Evolutionary conservation across 2,329 filamentous ascomycete species (phyloP), one percentile per base, ranked within the genome.

Genomic region (Zopfia rhizophila): DNA sequence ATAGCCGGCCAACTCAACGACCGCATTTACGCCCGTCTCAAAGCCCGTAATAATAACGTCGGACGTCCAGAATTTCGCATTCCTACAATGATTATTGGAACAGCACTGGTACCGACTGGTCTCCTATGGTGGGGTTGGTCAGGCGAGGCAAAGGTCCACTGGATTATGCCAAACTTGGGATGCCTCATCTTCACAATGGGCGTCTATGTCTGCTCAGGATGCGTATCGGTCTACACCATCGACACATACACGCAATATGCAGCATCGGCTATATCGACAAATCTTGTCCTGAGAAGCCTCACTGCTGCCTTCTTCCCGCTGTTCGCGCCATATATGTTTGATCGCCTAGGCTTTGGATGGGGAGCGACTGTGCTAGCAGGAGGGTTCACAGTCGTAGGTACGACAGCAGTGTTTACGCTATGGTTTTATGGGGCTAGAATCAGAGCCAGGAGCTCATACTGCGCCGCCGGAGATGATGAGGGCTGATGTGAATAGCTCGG

Each of bases 171-270:
- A 3, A 73, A 80, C 53, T 48, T 82, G 3, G 81, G 79, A 1
- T 78, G 75, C 0, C 55, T 60, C 3, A 46, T 81, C 1, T 72
- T 81, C 7, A 78, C 78, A 1, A 22, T 60, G 1, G 70, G 66
- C 60, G 32, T 19, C 29, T 71, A 52, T 41, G 37, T 57, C n/a
- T 48, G 40, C 25, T 47, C 42, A 2, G 17, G 82, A 72, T 70
- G 74, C 0, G 61, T 79, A 1, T 76, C 78, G 33, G 80, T 80
- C n/a, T 89, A 88, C 51, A 74, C 86, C 2, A 78, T 86, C 33
- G 83, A 87, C 38, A 75, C 77, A 4, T 85, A 78, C 56, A 72
- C 38, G 6, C 32, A 74, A 0, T 67, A 75, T 43, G 48, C 38
- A 31, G 44, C 48, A 3, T 44, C 38, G 3, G 48, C 48, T 3